These are phyloP conservation scores for Erysimum cheiri DNA, from an alignment of 441 rosid species.

Conservation along the genomic window DNA sequence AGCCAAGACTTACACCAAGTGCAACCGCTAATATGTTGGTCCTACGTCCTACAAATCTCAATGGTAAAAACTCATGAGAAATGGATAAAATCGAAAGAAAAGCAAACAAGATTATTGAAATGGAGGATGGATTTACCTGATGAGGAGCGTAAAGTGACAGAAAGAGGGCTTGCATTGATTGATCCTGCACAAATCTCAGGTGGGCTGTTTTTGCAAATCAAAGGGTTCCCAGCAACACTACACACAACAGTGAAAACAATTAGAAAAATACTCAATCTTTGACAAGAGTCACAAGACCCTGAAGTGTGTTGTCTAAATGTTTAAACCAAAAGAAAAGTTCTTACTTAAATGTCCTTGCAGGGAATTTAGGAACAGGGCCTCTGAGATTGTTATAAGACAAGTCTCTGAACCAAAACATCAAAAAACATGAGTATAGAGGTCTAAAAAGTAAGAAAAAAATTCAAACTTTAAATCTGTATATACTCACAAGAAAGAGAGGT, in stretches of 20 bases:
- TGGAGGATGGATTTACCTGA: conserved; percentile 47
- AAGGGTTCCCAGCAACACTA: conserved; percentile 79
- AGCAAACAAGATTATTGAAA: neutral
- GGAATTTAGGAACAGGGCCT: conserved; percentile 75
- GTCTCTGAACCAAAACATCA: conserved; percentile 62
- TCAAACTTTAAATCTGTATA: conserved; percentile 35
- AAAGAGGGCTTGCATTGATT: conserved; percentile 52
- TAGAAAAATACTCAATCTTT: conserved; percentile 11
- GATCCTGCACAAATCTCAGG: conserved; percentile 67
- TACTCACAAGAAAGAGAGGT: conserved; percentile 86
- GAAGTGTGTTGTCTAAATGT: conserved; percentile 2
- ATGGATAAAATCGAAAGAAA: neutral
- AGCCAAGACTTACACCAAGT: conserved; percentile 70
- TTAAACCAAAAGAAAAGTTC: neutral
- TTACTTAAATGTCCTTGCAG: conserved; percentile 83
- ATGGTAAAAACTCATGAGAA: conserved; percentile 9
- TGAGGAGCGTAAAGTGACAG: conserved; percentile 57
- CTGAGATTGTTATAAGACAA: conserved; percentile 88
- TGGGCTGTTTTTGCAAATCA: conserved; percentile 64
- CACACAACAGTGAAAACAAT: conserved; percentile 33
- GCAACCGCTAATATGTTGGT: conserved; percentile 71
- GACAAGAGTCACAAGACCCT: conserved; percentile 6
- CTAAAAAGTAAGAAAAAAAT: conserved; percentile 21
- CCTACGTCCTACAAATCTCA: conserved; percentile 52
- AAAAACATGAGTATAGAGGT: conserved; percentile 5